These are phyloP conservation scores for Talaromyces sp. DNA, from an alignment of 2,329 filamentous ascomycete genomes.

Conservation along the genomic window DNA sequence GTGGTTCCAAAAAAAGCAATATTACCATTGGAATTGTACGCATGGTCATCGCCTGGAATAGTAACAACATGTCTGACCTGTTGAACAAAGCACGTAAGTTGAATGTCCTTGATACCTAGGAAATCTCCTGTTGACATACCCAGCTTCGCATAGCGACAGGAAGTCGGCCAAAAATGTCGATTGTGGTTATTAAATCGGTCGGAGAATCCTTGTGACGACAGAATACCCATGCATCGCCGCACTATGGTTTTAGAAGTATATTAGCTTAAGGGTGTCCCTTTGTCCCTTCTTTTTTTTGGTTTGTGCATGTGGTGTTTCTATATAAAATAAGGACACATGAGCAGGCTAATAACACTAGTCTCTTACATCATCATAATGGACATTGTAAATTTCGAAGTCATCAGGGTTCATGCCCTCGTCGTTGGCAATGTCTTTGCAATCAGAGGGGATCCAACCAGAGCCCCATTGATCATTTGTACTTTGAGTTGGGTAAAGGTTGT, in stretches of 20 bases:
- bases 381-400: constrained; percentile 8
- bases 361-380: constrained; percentile 8
- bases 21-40: constrained; percentile 7
- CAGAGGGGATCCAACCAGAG: constrained; percentile 4
- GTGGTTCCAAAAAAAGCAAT: constrained; percentile 5
- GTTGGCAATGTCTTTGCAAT: constrained; percentile 8
- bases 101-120: neutral
- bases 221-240: constrained; percentile 9
- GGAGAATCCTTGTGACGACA: constrained; percentile 5
- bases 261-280: neutral
- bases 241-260: neutral
- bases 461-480: constrained; percentile 7
- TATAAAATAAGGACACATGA: neutral
- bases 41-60: neutral
- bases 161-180: constrained; percentile 9
- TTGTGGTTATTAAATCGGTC: constrained; percentile 1
- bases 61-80: constrained; percentile 8
- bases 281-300: neutral
- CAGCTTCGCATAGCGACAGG: constrained; percentile 9
- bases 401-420: constrained; percentile 5
- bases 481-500: constrained; percentile 2
- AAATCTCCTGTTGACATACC: neutral
- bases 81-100: neutral
- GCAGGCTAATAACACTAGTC: neutral
- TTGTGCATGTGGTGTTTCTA: neutral